These are phyloP conservation scores for Stachybotrys chartarum DNA, from an alignment of 2,329 filamentous ascomycete species.

Conservation along the genomic window DNA sequence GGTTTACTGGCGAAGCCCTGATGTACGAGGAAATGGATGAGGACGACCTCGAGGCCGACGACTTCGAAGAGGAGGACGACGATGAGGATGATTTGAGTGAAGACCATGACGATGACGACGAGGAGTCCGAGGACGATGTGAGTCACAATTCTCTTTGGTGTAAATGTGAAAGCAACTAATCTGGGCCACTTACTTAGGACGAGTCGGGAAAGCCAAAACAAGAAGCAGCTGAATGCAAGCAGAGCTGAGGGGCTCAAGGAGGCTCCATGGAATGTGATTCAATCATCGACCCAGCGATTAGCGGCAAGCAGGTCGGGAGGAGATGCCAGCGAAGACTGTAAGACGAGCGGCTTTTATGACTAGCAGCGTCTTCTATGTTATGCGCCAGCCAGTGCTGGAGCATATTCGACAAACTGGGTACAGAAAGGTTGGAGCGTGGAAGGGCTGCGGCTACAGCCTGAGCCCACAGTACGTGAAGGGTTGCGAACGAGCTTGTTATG, in stretches of 20 bases:
- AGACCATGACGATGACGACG: constrained; percentile 77
- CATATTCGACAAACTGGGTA: not conserved
- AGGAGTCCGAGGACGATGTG: constrained; percentile 74
- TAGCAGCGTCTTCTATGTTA: no score
- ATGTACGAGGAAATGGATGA: constrained; percentile 89
- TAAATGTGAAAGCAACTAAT: constrained; percentile 5
- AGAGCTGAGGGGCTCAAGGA: constrained; percentile 58
- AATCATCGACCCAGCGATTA: not conserved
- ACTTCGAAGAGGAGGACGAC: constrained; percentile 87
- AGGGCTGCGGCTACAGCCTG: not conserved
- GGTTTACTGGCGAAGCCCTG: constrained; percentile 97
- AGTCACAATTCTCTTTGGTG: constrained; percentile 16
- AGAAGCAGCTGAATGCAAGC: constrained; percentile 93
- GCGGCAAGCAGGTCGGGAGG: not conserved
- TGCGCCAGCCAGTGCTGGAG: not conserved
- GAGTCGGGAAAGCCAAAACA: constrained; percentile 87
- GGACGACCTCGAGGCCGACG: constrained; percentile 74
- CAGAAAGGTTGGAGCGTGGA: not conserved
- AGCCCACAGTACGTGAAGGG: not conserved
- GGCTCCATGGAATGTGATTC: constrained; percentile 9
- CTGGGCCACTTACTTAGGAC: constrained; percentile 45
- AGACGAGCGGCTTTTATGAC: no score
- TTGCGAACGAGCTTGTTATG: not conserved
- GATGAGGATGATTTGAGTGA: constrained; percentile 82
- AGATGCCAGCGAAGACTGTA: not conserved